Base-by-base conservation (phyloP, 2,329 filamentous ascomycete species). In the Fusarium chuoi region DNA sequence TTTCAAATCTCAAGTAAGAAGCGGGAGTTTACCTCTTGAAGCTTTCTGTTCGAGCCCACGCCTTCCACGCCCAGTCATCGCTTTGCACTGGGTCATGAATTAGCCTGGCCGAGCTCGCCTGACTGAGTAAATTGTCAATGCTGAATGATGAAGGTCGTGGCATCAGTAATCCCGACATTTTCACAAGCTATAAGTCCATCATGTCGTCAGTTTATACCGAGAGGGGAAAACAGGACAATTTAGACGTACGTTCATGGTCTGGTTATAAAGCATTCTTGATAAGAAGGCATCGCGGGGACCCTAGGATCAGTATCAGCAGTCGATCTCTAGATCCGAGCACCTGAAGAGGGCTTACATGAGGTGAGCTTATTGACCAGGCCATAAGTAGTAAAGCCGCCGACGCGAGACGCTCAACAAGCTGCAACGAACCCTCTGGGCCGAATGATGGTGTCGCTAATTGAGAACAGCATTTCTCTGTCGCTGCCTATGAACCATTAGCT, bases 331-430 rank as follows among this genome's bases (percentile, higher is more conserved):
- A 1, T 45, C 11, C 13, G 7, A 12, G 17, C 1, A 4, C 15
- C 10, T 6, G 9, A 15, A 0, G 2, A 13, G 6, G 1, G 2
- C 62, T 7, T 62, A 68, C 65, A 4, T 24, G 55, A 3, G 48
- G 35, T 17, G 55, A 24, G 7, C 41, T 38, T n/a, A 62, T 67
- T 8, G 63, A 61, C 65, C 62, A 67, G 1, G 65, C 63, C 63
- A 54, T 67, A 1, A 68, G 10, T 10, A 68, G 65, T 2, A 68
- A 26, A 0, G 45, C 36, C 0, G 54, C 65, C 3, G 65, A 67
- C 2, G 55, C 60, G 1, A 68, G 65, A 13, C 59, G 55, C 3
- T 49, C 36, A 4, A 68, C 7, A 3, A 66, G 18, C 13, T 26
- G 49, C 5, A 35, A 39, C 1, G 54, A 67, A 5, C 42, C 45